Base-by-base conservation (phyloP, 768 basidiomycete genomes). In the Calocera cornea region DNA sequence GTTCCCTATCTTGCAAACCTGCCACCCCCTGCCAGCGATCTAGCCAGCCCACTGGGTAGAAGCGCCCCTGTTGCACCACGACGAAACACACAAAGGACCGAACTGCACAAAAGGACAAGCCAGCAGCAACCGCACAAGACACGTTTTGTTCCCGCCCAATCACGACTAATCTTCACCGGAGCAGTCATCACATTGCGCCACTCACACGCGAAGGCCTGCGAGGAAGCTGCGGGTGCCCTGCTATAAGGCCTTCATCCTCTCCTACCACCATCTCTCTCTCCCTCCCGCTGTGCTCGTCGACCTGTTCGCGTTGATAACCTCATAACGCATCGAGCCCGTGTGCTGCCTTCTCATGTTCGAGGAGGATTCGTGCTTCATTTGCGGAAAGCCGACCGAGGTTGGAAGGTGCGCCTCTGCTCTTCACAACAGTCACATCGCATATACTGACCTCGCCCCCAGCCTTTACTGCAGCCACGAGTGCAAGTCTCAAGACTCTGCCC, bases 291-390 rank as follows among this genome's bases (percentile, higher is more conserved):
- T 60, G 14, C 27, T 60, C 54, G 24, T 60, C 54, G 54, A 11
- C 24, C 24, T 60, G 11, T 27, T 60, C 54, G 54, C 31, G 14
- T 60, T 27, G 5, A 16, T 60, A 2, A 8, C 27, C 31, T 60
- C 54, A 33, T 60, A 47, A 19, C 54, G 54, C 31, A 14, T 19
- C 31, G 14, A 33, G 54, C 31, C 3, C 22, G 8, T 19, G n/a
- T 70, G 64, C n/a, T 67, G 34, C 50, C 50, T 64, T 33, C 38
- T 66, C 68, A 90, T 90, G 88, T 89, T 88, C 76, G 86, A 88
- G 82, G 88, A 67, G 64, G 64, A 89, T 80, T 81, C 86, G 72
- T 90, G 89, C 74, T 81, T 90, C 67, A 78, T 82, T 65, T 90
- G 89, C 74, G 86, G 87, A 65, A 85, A 83, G 76, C 83, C 83